A percentile compares a stretch with the other conserved stretches of the same genome.
Evolutionary conservation across 495 filamentous ascomycete genomes (phyloP).

Genomic region (Bathelium albidoporum): DNA sequence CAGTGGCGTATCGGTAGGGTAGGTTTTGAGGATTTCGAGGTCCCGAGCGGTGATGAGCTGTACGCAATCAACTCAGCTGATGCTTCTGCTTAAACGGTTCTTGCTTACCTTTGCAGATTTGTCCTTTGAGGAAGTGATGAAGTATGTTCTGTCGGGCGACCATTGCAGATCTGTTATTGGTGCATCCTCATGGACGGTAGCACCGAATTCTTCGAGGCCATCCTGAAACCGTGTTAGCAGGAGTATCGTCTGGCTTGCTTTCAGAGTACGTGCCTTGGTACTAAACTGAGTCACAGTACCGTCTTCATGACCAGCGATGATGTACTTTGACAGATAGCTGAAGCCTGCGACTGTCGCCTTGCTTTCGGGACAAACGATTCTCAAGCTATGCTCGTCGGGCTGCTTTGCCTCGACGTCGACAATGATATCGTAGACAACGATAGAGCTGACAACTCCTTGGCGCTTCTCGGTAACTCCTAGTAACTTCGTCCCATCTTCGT

Average conservation of each 20-base stretch:
- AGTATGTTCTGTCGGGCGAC: slow-evolving; percentile 86
- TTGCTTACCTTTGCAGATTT: slow-evolving; percentile 76
- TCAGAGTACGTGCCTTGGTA: slow-evolving; percentile 54
- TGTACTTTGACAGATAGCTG: slow-evolving; percentile 85
- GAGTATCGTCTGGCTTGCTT: background rate
- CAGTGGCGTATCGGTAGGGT: slow-evolving; percentile 84
- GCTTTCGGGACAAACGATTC: slow-evolving; percentile 56
- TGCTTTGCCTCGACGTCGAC: slow-evolving; percentile 74
- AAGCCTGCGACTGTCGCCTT: slow-evolving; percentile 96
- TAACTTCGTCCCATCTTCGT: slow-evolving; percentile 76
- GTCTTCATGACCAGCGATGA: slow-evolving; percentile 96
- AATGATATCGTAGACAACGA: slow-evolving; percentile 79
- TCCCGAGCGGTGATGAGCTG: slow-evolving; percentile 71
- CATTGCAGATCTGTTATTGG: slow-evolving; percentile 92
- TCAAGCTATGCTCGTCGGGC: slow-evolving; percentile 65
- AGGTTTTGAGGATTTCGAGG: slow-evolving; percentile 88
- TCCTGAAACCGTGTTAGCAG: background rate
- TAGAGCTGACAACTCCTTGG: slow-evolving; percentile 86
- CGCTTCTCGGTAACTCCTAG: slow-evolving; percentile 96
- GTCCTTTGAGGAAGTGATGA: slow-evolving; percentile 95
- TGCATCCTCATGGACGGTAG: slow-evolving; percentile 64
- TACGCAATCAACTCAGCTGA: background rate
- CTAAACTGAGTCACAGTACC: slow-evolving; percentile 91
- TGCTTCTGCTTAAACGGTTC: background rate
- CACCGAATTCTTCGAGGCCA: background rate